phyloP scores from a whole-genome alignment of 805 yeast species.

The Torulaspora indica region DNA sequence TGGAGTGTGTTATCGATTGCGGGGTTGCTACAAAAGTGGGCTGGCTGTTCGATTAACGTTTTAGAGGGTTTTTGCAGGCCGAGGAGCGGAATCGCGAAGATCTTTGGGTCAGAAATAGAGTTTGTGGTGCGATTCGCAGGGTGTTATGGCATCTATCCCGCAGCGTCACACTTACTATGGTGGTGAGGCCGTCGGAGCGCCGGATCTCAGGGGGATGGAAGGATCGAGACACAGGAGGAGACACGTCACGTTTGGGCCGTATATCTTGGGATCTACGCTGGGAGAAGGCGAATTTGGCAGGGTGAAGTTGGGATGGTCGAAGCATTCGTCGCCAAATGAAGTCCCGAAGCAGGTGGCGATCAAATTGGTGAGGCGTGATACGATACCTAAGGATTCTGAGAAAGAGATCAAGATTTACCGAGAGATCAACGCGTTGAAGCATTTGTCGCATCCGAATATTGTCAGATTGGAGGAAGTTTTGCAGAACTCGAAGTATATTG shows the following conservation, averaged over 20 bases:
- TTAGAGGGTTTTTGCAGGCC: not conserved
- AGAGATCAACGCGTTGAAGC: constrained; percentile 85
- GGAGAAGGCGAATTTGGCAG: constrained; percentile 99
- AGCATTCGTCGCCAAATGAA: constrained; percentile 49
- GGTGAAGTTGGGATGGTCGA: constrained; percentile 94
- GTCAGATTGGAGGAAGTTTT: constrained; percentile 87
- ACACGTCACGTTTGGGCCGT: constrained; percentile 83
- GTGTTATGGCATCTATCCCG: constrained; percentile 23
- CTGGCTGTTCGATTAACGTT: not conserved
- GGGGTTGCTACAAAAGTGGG: not conserved
- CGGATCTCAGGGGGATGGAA: constrained; percentile 6
- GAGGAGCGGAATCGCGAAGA: not conserved
- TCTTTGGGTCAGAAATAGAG: not conserved
- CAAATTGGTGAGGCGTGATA: constrained; percentile 82
- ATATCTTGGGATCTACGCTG: constrained; percentile 83
- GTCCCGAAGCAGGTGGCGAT: constrained; percentile 83
- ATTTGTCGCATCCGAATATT: constrained; percentile 88
- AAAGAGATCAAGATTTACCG: constrained; percentile 85
- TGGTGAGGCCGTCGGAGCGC: constrained; percentile 17
- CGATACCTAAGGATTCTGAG: constrained; percentile 80
- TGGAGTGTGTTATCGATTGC: not conserved
- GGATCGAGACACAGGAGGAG: constrained; percentile 38
- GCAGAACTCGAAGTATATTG: constrained; percentile 91
- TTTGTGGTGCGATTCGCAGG: not conserved
- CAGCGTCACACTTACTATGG: constrained; percentile 35